Evolutionary conservation across 1,139 yeast species (phyloP).

Genomic region (Scheffersomyces cryptocercus): DNA sequence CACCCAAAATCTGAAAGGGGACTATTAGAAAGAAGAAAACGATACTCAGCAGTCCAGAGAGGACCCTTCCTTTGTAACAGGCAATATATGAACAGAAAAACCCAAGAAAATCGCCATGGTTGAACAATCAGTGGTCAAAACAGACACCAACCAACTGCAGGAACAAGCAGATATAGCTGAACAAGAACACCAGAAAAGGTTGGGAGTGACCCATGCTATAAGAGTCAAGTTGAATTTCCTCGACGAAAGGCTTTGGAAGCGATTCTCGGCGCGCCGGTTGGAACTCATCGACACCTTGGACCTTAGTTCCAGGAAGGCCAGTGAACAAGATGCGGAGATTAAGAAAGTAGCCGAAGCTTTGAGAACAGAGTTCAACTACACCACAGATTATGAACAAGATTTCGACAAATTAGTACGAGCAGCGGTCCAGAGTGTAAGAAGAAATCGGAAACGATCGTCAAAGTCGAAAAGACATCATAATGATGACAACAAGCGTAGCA

Average conservation of each 20-base stretch:
- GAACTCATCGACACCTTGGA: constrained; percentile 84
- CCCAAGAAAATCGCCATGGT: too few relatives aligned
- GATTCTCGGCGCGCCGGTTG: constrained; percentile 82
- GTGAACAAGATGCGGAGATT: constrained; percentile 87
- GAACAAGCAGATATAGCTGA: neutral
- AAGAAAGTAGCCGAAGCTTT: constrained; percentile 73
- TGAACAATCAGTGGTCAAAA: too few relatives aligned
- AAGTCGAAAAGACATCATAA: constrained; percentile 21
- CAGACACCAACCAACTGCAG: neutral
- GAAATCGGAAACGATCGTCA: constrained; percentile 46
- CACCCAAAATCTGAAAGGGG: too few relatives aligned
- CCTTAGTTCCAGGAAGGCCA: constrained; percentile 77
- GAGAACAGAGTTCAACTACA: constrained; percentile 74
- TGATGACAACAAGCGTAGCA: constrained; percentile 7
- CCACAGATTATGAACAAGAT: constrained; percentile 57
- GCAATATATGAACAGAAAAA: too few relatives aligned
- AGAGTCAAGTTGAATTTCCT: constrained; percentile 70
- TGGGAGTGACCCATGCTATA: constrained; percentile 79
- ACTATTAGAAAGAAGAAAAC: too few relatives aligned
- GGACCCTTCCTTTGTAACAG: too few relatives aligned
- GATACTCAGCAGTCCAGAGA: too few relatives aligned
- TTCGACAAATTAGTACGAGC: constrained; percentile 90
- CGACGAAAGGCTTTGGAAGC: constrained; percentile 85
- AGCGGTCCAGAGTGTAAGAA: constrained; percentile 70
- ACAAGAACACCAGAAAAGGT: constrained; percentile 9